A percentile compares a stretch with the other conserved stretches of the same genome.
phyloP scores from a whole-genome alignment of 495 filamentous ascomycete genomes.

The Trichocladium antarcticum region DNA sequence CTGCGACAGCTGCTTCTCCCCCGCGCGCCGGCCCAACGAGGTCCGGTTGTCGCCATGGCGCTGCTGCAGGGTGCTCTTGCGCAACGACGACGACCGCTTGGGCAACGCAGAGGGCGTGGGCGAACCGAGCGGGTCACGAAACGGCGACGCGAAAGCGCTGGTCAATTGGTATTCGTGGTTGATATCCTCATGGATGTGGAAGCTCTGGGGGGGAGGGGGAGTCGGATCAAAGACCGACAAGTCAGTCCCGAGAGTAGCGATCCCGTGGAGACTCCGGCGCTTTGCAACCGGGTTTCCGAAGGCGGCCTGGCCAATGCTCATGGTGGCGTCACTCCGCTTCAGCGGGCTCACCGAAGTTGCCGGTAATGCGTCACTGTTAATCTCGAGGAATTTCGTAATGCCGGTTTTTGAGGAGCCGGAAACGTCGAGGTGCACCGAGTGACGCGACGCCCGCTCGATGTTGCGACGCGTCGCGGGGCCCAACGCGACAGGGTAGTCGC shows the following conservation, averaged over 20 bases:
- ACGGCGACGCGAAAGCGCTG: constrained; percentile 15
- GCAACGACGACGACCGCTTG: constrained; percentile 56
- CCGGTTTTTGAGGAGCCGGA: constrained; percentile 38
- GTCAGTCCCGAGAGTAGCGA: constrained; percentile 41
- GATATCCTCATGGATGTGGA: constrained; percentile 38
- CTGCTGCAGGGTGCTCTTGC: constrained; percentile 80
- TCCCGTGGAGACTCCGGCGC: constrained; percentile 68
- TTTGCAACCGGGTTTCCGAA: constrained; percentile 80
- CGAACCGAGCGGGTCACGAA: constrained; percentile 24
- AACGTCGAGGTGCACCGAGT: constrained; percentile 40
- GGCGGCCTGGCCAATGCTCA: constrained; percentile 68
- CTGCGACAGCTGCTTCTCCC: constrained; percentile 35
- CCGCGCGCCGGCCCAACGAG: constrained; percentile 43
- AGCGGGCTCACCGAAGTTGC: constrained; percentile 68
- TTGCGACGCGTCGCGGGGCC: constrained; percentile 35
- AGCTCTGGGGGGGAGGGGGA: constrained; percentile 24
- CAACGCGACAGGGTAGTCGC: constrained; percentile 22
- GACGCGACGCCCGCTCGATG: constrained; percentile 33
- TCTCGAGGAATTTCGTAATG: constrained; percentile 37
- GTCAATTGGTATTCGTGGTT: constrained; percentile 37
- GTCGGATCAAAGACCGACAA: constrained; percentile 64
- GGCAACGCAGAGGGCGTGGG: constrained; percentile 27
- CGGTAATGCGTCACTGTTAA: constrained; percentile 27
- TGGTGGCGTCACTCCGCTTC: constrained; percentile 82
- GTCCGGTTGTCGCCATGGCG: constrained; percentile 52